Percentiles rank a stretch among this genome's conserved stretches.
phyloP scores from a whole-genome alignment of 2,329 filamentous ascomycete genomes.

The Dactylellina cionopaga region DNA sequence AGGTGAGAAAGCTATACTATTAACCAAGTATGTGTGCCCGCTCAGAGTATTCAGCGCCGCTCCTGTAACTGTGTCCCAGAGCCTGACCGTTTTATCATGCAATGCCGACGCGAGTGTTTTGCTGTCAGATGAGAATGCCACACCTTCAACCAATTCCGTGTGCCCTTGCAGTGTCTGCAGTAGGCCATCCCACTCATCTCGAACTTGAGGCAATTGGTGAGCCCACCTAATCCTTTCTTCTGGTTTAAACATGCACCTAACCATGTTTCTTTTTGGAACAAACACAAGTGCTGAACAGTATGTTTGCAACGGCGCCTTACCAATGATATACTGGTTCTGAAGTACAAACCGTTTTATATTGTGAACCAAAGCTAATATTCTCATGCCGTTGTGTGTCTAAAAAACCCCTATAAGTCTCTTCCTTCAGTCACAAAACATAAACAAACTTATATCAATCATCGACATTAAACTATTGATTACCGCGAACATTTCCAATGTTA shows the following conservation, averaged over 20 bases:
- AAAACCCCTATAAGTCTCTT: background rate
- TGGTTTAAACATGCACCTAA: background rate
- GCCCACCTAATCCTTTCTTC: background rate
- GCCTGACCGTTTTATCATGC: too few relatives aligned
- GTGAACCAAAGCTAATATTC: conserved; percentile 46
- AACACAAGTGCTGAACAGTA: too few relatives aligned
- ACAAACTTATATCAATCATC: conserved; percentile 3
- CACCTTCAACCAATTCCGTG: background rate
- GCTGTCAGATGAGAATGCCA: conserved; percentile 50
- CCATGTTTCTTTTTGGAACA: conserved; percentile 1
- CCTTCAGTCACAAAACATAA: background rate
- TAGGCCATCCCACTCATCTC: background rate
- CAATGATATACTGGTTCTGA: conserved; percentile 12
- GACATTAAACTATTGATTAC: background rate
- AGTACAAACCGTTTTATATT: conserved; percentile 55
- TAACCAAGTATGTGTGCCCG: too few relatives aligned
- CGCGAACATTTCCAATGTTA: background rate
- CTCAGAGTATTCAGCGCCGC: too few relatives aligned
- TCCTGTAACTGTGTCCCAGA: too few relatives aligned
- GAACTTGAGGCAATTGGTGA: background rate
- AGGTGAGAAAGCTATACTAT: too few relatives aligned
- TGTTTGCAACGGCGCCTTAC: conserved; percentile 9
- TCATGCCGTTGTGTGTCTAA: background rate
- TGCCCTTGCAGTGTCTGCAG: too few relatives aligned
- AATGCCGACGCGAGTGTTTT: conserved; percentile 56